Evolutionary conservation across 2,329 filamentous ascomycete genomes (phyloP).

Genomic region (Penicillium sp.): DNA sequence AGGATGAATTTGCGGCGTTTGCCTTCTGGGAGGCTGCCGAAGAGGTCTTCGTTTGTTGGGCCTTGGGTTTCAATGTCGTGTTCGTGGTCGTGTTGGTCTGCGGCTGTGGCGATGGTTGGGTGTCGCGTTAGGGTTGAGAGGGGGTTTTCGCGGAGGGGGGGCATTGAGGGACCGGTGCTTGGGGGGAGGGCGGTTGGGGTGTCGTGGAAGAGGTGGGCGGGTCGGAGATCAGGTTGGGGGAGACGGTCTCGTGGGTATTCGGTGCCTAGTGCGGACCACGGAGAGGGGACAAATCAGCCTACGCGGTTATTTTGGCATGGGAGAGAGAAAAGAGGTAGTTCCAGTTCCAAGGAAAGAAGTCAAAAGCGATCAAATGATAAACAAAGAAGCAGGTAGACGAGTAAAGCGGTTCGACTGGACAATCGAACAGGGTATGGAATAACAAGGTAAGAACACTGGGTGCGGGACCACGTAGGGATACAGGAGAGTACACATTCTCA

Average conservation of each 20-base stretch:
- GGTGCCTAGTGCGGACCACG: constrained; percentile 36
- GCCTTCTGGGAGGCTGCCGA: constrained; percentile 82
- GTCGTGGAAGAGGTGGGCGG: constrained; percentile 71
- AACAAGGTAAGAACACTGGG: constrained; percentile 7
- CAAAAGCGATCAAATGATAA: constrained; percentile 18
- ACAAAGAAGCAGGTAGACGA: constrained; percentile 9
- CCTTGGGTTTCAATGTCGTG: constrained; percentile 30
- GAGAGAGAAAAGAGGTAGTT: constrained; percentile 9
- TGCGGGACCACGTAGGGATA: constrained; percentile 36
- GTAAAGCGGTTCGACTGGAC: not conserved
- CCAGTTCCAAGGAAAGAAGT: constrained; percentile 18
- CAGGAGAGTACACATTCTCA: constrained; percentile 17
- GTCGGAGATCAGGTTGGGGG: constrained; percentile 63
- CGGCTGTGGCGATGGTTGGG: constrained; percentile 35
- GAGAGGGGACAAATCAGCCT: constrained; percentile 41
- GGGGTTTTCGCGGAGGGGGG: constrained; percentile 59
- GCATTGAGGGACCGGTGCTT: constrained; percentile 59
- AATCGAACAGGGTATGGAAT: constrained; percentile 29
- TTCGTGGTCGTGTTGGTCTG: not conserved
- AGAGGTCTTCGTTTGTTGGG: constrained; percentile 65
- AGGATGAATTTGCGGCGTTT: constrained; percentile 97
- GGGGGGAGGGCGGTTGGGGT: constrained; percentile 66
- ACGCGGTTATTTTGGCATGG: constrained; percentile 31
- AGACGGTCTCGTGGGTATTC: constrained; percentile 53
- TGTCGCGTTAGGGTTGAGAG: constrained; percentile 46